Percentiles rank a stretch among this genome's conserved stretches.
Evolutionary conservation across 176 grass and related monocot genomes (phyloP).

Genomic region (Hsuehochloa calcarea): DNA sequence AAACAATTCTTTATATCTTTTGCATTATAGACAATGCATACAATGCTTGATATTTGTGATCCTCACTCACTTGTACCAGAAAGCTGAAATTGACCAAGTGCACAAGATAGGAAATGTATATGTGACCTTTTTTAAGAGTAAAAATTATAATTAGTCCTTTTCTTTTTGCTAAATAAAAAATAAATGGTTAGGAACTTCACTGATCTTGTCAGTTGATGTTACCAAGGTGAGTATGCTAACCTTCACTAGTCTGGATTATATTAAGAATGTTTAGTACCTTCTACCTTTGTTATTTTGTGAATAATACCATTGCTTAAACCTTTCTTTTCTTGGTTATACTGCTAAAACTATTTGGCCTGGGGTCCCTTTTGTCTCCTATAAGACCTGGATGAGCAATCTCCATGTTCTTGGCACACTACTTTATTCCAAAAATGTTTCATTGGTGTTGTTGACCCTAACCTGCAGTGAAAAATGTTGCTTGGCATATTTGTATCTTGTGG

Average conservation of each 20-base stretch:
- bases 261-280: neutral
- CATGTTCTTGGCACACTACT: neutral
- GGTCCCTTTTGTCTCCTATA: neutral
- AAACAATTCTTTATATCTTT: conserved; percentile 4
- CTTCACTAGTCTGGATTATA: neutral
- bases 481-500: neutral
- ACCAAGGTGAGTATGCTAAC: neutral
- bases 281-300: neutral
- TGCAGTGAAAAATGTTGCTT: neutral
- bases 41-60: conserved; percentile 10
- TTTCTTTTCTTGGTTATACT: neutral
- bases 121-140: neutral
- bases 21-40: neutral
- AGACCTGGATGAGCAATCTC: neutral
- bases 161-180: neutral
- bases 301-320: neutral
- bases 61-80: neutral
- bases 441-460: neutral
- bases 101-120: neutral
- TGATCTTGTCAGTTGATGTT: neutral
- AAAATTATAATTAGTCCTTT: neutral
- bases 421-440: neutral
- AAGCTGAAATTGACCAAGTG: neutral
- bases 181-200: neutral
- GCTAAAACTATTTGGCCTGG: neutral